Evolutionary conservation across 2,329 filamentous ascomycete species (phyloP).

Genomic region (Cryphonectria radicalis): DNA sequence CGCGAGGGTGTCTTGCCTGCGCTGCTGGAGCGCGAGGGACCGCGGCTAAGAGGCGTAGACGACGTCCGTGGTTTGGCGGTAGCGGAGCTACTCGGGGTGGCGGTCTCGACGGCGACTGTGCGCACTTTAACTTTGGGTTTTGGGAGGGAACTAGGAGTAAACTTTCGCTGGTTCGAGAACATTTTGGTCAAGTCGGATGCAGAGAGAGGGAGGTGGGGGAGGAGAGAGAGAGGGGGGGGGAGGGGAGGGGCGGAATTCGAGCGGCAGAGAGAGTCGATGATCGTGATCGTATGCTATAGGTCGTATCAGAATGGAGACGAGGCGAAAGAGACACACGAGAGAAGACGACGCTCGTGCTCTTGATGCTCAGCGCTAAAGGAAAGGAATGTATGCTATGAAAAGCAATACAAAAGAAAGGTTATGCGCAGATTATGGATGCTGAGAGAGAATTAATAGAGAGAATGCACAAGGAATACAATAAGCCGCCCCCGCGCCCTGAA

Average conservation of each 20-base stretch:
- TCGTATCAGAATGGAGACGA: neutral
- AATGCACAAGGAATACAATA: neutral
- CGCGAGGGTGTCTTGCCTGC: conserved; percentile 19
- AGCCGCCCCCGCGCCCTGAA: neutral
- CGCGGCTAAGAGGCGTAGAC: conserved; percentile 19
- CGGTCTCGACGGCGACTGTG: conserved; percentile 25
- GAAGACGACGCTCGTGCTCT: neutral
- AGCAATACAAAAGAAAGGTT: conserved; percentile 3
- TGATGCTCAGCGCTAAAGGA: neutral
- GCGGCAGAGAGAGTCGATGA: neutral
- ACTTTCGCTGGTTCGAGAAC: conserved; percentile 28
- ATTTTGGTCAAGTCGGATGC: conserved; percentile 3
- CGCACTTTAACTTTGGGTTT: conserved; percentile 28
- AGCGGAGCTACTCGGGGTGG: neutral
- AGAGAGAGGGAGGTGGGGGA: neutral
- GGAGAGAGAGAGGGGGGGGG: neutral
- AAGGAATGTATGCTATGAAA: neutral
- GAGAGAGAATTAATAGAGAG: neutral
- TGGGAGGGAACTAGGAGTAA: conserved; percentile 23
- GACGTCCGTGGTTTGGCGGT: conserved; percentile 22
- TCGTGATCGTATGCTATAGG: neutral
- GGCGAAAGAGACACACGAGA: too few species aligned
- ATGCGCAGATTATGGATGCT: neutral
- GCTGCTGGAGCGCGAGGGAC: conserved; percentile 13
- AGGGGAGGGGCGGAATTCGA: neutral